Evolutionary conservation across 352 stramenopile genomes (phyloP).

Genomic region (Pythium myriotylum): DNA sequence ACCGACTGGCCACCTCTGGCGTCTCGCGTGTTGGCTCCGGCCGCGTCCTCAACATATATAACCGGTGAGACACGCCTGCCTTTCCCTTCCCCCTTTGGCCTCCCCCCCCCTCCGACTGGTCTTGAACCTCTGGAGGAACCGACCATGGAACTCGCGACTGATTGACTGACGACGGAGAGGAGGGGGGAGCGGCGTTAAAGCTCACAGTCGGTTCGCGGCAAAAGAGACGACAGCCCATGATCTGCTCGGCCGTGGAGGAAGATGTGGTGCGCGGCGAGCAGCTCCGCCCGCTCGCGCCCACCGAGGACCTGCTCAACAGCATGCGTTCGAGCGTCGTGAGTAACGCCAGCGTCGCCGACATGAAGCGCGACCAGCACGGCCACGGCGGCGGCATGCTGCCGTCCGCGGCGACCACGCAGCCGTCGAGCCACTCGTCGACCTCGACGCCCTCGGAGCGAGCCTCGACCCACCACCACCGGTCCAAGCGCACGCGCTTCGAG

Average conservation of each 20-base stretch:
- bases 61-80: conserved; percentile 27
- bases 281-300: conserved; percentile 2
- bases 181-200: too few species aligned
- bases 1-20: conserved; percentile 1
- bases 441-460: neutral
- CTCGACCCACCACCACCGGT: neutral
- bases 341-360: conserved; percentile 19
- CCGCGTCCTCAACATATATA: conserved; percentile 31
- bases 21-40: conserved; percentile 21
- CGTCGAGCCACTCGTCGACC: neutral
- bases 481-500: conserved; percentile 24
- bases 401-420: neutral
- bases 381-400: neutral
- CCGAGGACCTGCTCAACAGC: conserved; percentile 22
- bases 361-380: conserved; percentile 32
- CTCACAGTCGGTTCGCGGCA: conserved; percentile 4
- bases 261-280: conserved; percentile 14
- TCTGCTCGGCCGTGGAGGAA: conserved; percentile 26
- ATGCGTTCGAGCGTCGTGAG: conserved; percentile 26
- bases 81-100: conserved; percentile 11
- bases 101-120: conserved; percentile 2
- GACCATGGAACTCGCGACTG: conserved; percentile 24
- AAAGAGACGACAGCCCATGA: conserved; percentile 16
- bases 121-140: conserved; percentile 22
- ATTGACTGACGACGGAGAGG: conserved; percentile 20